Conservation (phyloP, 441 rosid genomes). For the Cnidoscolus chayamansa region DNA sequence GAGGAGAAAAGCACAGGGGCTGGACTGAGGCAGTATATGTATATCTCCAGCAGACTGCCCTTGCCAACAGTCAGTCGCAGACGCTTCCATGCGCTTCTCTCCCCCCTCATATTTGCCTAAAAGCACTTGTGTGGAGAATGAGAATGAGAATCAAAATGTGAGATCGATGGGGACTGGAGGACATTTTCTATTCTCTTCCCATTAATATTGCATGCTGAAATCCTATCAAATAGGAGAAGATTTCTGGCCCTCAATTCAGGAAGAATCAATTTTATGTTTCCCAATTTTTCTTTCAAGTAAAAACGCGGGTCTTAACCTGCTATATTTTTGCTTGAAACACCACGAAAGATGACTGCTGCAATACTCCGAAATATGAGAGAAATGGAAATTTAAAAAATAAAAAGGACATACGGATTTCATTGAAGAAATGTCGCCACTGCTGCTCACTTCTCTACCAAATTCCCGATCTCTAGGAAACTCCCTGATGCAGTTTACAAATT, state of each 20-base stretch:
- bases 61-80: neutral
- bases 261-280: neutral
- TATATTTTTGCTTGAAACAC: slow-evolving; percentile 17
- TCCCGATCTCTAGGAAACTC: slow-evolving; percentile 75
- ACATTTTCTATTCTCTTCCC: neutral
- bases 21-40: neutral
- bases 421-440: slow-evolving; percentile 52
- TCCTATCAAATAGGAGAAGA: neutral
- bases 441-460: slow-evolving; percentile 63
- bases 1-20: neutral
- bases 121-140: too few relatives aligned
- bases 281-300: neutral
- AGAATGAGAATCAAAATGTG: neutral
- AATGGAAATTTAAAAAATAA: slow-evolving; percentile 27
- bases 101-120: neutral
- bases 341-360: slow-evolving; percentile 21
- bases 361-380: slow-evolving; percentile 4
- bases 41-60: neutral
- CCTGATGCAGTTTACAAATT: slow-evolving; percentile 38
- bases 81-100: slow-evolving; percentile 1
- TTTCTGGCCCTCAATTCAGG: slow-evolving; percentile 9
- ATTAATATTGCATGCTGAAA: neutral
- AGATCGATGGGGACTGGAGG: too few relatives aligned
- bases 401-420: slow-evolving; percentile 71
- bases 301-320: slow-evolving; percentile 17